phyloP scores from a whole-genome alignment of 225 moss, liverwort and hornwort genomes.

The Marchantia paleacea region DNA sequence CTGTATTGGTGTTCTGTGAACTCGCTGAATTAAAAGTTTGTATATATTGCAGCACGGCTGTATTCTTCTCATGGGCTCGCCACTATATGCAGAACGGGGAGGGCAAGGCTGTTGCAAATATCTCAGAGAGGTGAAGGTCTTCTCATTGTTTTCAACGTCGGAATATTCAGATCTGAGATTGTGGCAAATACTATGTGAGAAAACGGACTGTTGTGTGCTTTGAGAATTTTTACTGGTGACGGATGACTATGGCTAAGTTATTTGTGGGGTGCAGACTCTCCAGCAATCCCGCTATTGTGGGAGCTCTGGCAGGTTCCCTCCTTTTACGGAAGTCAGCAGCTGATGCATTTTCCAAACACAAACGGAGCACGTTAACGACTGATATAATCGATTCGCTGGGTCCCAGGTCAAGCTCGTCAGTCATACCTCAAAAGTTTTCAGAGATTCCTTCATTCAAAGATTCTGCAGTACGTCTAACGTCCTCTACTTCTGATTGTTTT shows the following conservation, averaged over 20 bases:
- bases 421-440: not conserved
- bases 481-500: not conserved
- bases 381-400: slow-evolving; percentile 82
- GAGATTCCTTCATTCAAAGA: not conserved
- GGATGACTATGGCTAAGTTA: not conserved
- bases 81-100: slow-evolving; percentile 43
- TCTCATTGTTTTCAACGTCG: not conserved
- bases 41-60: slow-evolving; percentile 64
- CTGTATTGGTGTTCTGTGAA: not conserved
- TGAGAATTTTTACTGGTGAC: not conserved
- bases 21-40: too few relatives aligned
- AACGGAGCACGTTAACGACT: slow-evolving; percentile 74
- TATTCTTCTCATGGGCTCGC: slow-evolving; percentile 80
- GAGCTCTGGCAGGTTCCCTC: slow-evolving; percentile 76
- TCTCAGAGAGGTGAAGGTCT: slow-evolving; percentile 24
- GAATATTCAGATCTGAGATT: too few relatives aligned
- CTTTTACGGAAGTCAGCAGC: slow-evolving; percentile 72
- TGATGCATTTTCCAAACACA: slow-evolving; percentile 77
- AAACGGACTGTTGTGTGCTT: not conserved
- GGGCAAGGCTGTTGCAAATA: slow-evolving; percentile 38
- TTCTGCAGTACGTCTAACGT: not conserved
- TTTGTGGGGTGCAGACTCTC: slow-evolving; percentile 50
- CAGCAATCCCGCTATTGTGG: slow-evolving; percentile 72
- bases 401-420: slow-evolving; percentile 50
- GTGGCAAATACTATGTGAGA: too few relatives aligned